Evolutionary conservation across 2,329 filamentous ascomycete species (phyloP).

Genomic region (Orbilia oligospora): DNA sequence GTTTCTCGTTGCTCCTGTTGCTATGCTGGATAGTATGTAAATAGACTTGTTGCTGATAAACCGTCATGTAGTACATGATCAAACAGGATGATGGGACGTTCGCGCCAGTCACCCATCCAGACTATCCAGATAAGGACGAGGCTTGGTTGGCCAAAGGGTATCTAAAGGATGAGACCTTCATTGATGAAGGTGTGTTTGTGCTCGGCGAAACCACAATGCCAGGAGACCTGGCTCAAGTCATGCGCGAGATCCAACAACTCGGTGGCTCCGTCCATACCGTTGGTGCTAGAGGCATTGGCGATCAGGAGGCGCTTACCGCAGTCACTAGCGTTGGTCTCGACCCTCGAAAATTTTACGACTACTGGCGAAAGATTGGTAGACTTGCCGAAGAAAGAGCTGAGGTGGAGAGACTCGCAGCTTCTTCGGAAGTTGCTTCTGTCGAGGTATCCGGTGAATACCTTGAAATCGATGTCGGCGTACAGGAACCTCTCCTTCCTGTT

Average conservation of each 20-base stretch:
- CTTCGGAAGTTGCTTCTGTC: conserved; percentile 3
- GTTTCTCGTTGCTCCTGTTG: background rate
- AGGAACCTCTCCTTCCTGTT: background rate
- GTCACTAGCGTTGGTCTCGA: conserved; percentile 40
- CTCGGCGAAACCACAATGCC: conserved; percentile 46
- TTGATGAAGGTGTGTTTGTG: conserved; percentile 44
- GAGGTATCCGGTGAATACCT: conserved; percentile 10
- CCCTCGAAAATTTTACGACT: conserved; percentile 41
- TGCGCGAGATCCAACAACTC: conserved; percentile 19
- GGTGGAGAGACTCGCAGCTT: background rate
- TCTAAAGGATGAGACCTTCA: conserved; percentile 47
- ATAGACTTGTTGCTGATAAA: background rate
- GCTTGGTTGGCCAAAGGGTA: conserved; percentile 27
- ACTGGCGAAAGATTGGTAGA: conserved; percentile 28
- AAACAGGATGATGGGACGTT: conserved; percentile 30
- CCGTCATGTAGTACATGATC: conserved; percentile 27
- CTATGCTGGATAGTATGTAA: background rate
- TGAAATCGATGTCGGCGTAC: conserved; percentile 13
- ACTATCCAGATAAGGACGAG: conserved; percentile 14
- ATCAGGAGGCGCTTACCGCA: conserved; percentile 40
- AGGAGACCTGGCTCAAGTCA: conserved; percentile 5
- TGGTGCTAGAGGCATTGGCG: conserved; percentile 23
- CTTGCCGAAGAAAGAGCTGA: conserved; percentile 7
- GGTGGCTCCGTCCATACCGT: conserved; percentile 30
- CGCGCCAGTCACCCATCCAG: conserved; percentile 29